A percentile compares a stretch with the other conserved stretches of the same genome.
Conservation (phyloP, 768 basidiomycete species). For the Agrocybe praecox region DNA sequence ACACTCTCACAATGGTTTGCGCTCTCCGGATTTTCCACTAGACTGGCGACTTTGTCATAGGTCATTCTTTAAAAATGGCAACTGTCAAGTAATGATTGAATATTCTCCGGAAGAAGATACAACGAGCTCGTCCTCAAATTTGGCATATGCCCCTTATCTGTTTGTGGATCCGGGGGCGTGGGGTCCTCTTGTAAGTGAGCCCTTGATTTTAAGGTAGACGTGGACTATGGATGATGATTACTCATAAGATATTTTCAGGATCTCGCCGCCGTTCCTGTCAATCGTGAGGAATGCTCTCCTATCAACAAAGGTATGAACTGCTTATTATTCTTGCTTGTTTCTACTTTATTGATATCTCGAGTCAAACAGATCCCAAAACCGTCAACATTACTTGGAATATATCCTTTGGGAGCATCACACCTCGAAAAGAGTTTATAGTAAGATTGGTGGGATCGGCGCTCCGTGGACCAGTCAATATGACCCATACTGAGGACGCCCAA, state of each 20-base stretch:
- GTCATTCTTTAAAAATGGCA: constrained; percentile 24
- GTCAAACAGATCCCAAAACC: constrained; percentile 17
- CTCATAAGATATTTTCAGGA: constrained; percentile 21
- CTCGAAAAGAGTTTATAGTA: constrained; percentile 19
- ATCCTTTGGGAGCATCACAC: constrained; percentile 26
- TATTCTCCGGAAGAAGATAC: constrained; percentile 18
- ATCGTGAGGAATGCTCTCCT: constrained; percentile 27
- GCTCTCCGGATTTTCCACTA: neutral
- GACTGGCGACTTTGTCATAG: constrained; percentile 26
- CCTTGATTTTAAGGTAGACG: too few relatives aligned
- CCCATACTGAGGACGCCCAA: constrained; percentile 17
- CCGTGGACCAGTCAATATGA: constrained; percentile 13
- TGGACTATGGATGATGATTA: too few relatives aligned
- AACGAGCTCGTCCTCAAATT: constrained; percentile 18
- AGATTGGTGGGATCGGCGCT: constrained; percentile 6
- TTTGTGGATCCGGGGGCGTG: constrained; percentile 19
- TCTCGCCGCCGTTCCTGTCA: constrained; percentile 30
- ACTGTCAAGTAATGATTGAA: constrained; percentile 31
- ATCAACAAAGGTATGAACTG: neutral
- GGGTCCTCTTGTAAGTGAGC: constrained; percentile 34
- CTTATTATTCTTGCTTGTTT: neutral
- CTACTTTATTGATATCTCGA: neutral
- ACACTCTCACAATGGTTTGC: neutral
- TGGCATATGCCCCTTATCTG: constrained; percentile 35
- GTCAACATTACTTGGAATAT: constrained; percentile 35